phyloP scores from a whole-genome alignment of 805 yeast genomes.

The Kazachstania psychrophila region DNA sequence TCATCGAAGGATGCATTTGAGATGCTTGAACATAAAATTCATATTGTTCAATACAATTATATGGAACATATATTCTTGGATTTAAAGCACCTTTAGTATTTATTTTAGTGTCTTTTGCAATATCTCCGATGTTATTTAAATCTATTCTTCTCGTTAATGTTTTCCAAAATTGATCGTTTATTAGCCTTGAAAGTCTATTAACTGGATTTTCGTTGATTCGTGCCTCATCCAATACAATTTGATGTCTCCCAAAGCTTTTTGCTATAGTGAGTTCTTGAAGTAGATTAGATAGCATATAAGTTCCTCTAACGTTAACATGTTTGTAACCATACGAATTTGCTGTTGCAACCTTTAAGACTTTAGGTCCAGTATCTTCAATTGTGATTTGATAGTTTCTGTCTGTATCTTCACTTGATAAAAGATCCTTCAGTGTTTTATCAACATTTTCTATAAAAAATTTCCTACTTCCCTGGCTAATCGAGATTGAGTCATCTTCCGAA shows the following conservation, averaged over 20 bases:
- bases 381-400: constrained; percentile 77
- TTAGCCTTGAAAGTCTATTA: constrained; percentile 58
- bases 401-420: constrained; percentile 71
- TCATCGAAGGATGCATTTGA: constrained; percentile 40
- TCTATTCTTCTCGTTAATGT: constrained; percentile 63
- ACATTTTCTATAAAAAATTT: constrained; percentile 64
- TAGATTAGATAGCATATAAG: constrained; percentile 77
- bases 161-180: constrained; percentile 71
- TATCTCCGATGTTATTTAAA: constrained; percentile 46
- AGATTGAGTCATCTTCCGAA: constrained; percentile 41
- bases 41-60: constrained; percentile 56
- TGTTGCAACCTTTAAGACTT: constrained; percentile 66
- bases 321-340: constrained; percentile 74
- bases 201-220: constrained; percentile 83
- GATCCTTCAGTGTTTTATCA: constrained; percentile 55
- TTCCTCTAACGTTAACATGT: constrained; percentile 66
- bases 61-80: constrained; percentile 73
- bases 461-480: constrained; percentile 29
- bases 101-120: constrained; percentile 74
- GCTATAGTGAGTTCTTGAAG: constrained; percentile 85
- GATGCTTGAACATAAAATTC: constrained; percentile 53
- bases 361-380: constrained; percentile 74
- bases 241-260: constrained; percentile 63
- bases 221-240: constrained; percentile 70
- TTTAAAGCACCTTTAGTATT: constrained; percentile 47